A percentile compares a stretch with the other conserved stretches of the same genome.
Conservation (phyloP, 2,329 filamentous ascomycete genomes). For the Aspergillus pseudotamarii region DNA sequence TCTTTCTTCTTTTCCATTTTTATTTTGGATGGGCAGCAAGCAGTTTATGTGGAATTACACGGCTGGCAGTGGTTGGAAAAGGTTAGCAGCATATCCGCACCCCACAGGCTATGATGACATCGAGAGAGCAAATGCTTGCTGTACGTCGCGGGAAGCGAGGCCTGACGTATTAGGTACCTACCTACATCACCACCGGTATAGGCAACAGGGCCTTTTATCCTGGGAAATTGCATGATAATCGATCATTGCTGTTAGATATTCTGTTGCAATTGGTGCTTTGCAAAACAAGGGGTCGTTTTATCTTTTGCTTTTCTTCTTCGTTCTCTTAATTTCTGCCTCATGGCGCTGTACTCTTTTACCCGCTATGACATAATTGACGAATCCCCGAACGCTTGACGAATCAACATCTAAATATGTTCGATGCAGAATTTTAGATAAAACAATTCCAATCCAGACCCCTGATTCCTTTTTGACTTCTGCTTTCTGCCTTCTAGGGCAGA, state of each 20-base stretch:
- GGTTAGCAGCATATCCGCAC: conserved; percentile 7
- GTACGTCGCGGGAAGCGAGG: not conserved
- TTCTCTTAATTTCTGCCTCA: not conserved
- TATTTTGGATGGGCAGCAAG: not conserved
- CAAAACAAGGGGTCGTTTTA: not conserved
- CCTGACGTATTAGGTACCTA: conserved; percentile 6
- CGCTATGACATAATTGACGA: conserved; percentile 5
- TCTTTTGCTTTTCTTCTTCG: not conserved
- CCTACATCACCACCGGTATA: not conserved
- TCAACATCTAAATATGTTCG: not conserved
- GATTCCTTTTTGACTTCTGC: not conserved
- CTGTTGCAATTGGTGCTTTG: not conserved
- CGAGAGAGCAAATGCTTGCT: conserved; percentile 2
- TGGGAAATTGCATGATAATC: conserved; percentile 4
- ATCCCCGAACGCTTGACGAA: not conserved
- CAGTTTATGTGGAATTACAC: not conserved
- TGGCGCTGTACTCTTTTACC: not conserved
- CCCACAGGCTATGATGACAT: conserved; percentile 11
- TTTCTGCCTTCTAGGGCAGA: not conserved
- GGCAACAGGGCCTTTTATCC: not conserved
- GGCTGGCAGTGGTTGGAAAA: not conserved
- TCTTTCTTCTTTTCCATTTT: not conserved
- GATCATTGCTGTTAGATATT: not conserved
- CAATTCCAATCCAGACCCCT: not conserved
- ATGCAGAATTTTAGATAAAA: not conserved